Percentiles rank a stretch among this genome's conserved stretches.
Evolutionary conservation across 176 grass and related monocot species (phyloP).

Genomic region (Stipa capillata): DNA sequence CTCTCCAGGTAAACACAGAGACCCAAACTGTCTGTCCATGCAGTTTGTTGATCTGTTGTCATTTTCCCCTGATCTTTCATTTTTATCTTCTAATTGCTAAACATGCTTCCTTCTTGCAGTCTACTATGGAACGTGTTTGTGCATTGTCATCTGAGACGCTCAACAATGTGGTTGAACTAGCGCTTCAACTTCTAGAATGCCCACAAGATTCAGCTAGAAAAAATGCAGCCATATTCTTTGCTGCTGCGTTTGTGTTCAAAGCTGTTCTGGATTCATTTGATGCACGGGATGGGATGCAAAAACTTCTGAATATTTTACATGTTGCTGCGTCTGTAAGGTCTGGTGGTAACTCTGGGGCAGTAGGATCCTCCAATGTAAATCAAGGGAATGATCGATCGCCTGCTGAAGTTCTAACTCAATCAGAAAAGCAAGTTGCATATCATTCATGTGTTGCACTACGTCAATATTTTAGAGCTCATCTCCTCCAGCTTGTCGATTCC

Average conservation of each 20-base stretch:
- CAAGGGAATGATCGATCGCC: slow-evolving; percentile 43
- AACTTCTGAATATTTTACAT: slow-evolving; percentile 75
- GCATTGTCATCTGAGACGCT: slow-evolving; percentile 61
- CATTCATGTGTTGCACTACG: slow-evolving; percentile 92
- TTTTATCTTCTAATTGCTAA: slow-evolving; percentile 6
- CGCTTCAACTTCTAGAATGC: slow-evolving; percentile 81
- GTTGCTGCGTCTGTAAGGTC: slow-evolving; percentile 71
- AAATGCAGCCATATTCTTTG: slow-evolving; percentile 83
- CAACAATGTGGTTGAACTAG: slow-evolving; percentile 78
- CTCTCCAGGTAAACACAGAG: slow-evolving; percentile 67
- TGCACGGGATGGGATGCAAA: slow-evolving; percentile 71
- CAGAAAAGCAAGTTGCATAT: slow-evolving; percentile 96
- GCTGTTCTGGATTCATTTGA: slow-evolving; percentile 93
- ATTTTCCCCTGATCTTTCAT: background rate
- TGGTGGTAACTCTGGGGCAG: slow-evolving; percentile 50
- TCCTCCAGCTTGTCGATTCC: slow-evolving; percentile 86
- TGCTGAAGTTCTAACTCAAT: slow-evolving; percentile 66
- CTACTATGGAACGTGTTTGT: slow-evolving; percentile 94
- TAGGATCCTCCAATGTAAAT: slow-evolving; percentile 53
- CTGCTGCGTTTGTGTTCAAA: slow-evolving; percentile 96
- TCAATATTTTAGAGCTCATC: slow-evolving; percentile 93
- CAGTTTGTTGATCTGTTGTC: background rate
- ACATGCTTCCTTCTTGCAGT: slow-evolving; percentile 40
- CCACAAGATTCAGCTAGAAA: slow-evolving; percentile 83
- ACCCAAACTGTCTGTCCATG: background rate